Evolutionary conservation across 768 basidiomycete species (phyloP).

Genomic region (Termitomyces sp.): DNA sequence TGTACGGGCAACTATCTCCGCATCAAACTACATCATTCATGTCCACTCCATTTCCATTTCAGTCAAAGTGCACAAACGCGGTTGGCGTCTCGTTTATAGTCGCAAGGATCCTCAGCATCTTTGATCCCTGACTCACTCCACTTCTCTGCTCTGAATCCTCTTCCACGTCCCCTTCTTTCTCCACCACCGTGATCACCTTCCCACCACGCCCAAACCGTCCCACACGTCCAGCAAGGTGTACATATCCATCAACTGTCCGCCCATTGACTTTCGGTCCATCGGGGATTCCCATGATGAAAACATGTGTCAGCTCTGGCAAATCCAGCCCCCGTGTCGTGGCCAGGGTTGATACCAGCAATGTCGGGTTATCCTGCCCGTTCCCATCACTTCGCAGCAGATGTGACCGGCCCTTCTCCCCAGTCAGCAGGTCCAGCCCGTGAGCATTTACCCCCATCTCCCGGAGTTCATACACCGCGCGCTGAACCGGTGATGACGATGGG

Average conservation of each 20-base stretch:
- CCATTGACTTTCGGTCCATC: slow-evolving; percentile 38
- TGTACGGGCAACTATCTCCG: slow-evolving; percentile 8
- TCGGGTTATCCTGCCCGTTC: slow-evolving; percentile 46
- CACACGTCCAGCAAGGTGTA: slow-evolving; percentile 73
- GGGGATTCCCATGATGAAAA: slow-evolving; percentile 67
- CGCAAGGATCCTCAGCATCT: slow-evolving; percentile 42
- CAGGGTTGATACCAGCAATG: slow-evolving; percentile 62
- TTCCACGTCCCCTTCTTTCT: slow-evolving; percentile 29
- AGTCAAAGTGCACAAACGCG: slow-evolving; percentile 52
- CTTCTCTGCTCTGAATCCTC: slow-evolving; percentile 6
- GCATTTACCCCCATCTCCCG: slow-evolving; percentile 66
- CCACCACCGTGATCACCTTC: slow-evolving; percentile 63
- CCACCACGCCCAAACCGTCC: slow-evolving; percentile 67
- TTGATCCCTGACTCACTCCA: slow-evolving; percentile 28
- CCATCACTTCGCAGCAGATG: slow-evolving; percentile 37
- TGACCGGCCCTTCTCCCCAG: slow-evolving; percentile 36
- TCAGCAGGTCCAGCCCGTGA: slow-evolving; percentile 51
- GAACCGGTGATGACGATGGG: slow-evolving; percentile 57
- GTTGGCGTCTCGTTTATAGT: slow-evolving; percentile 42
- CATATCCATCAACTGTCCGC: slow-evolving; percentile 52
- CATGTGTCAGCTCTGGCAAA: slow-evolving; percentile 66
- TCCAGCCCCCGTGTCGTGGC: slow-evolving; percentile 75
- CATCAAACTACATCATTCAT: slow-evolving; percentile 3
- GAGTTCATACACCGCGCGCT: slow-evolving; percentile 62
- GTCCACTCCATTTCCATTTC: slow-evolving; percentile 9